A percentile compares a stretch with the other conserved stretches of the same genome.
These are phyloP conservation scores for Hymenoscyphus repandus DNA, from an alignment of 2,329 filamentous ascomycete genomes.

Conservation along the genomic window DNA sequence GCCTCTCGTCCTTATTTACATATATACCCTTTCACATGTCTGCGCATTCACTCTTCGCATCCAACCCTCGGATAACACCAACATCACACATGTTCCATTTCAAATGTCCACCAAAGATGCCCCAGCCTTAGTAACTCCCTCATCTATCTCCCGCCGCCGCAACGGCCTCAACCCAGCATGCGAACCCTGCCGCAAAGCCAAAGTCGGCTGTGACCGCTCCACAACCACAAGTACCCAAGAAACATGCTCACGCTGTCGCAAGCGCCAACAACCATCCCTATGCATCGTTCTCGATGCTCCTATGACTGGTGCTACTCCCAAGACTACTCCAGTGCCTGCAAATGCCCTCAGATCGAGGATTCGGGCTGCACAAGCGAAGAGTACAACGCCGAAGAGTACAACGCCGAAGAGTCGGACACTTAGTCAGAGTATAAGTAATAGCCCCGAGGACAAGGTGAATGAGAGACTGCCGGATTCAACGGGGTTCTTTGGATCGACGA, in stretches of 20 bases:
- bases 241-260: constrained; percentile 16
- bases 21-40: too few species aligned
- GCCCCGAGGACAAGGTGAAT: neutral
- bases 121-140: neutral
- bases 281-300: constrained; percentile 15
- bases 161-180: constrained; percentile 18
- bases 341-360: too few species aligned
- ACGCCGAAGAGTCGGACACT: neutral
- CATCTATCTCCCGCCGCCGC: constrained; percentile 6
- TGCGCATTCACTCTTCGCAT: too few species aligned
- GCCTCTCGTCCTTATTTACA: too few species aligned
- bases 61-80: too few species aligned
- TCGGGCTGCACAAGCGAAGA: neutral
- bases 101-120: too few species aligned
- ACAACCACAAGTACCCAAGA: neutral
- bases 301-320: constrained; percentile 8
- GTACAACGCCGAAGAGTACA: neutral
- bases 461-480: constrained; percentile 1
- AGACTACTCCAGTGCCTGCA: too few species aligned
- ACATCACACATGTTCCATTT: too few species aligned
- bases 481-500: constrained; percentile 11
- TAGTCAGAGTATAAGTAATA: neutral
- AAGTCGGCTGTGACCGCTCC: constrained; percentile 14
- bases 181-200: constrained; percentile 17
- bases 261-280: constrained; percentile 5